Evolutionary conservation across 306 rosid genomes (phyloP).

Genomic region (Erythrophleum fordii): DNA sequence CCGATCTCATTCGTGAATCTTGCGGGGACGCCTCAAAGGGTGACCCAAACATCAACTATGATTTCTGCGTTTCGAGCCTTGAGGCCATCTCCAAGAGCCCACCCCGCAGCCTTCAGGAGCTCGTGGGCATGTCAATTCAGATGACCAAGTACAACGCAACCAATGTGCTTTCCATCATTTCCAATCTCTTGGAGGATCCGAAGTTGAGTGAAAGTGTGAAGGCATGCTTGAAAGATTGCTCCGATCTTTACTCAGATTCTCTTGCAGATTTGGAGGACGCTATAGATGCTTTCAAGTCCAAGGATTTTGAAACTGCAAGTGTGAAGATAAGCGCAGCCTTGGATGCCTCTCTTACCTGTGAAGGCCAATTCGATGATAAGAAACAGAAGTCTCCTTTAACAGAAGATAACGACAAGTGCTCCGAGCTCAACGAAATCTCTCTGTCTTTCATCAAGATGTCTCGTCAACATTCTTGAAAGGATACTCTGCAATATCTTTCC

Average conservation of each 20-base stretch:
- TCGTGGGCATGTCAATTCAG: conserved; percentile 43
- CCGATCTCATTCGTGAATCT: conserved; percentile 42
- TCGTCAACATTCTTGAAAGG: too few species aligned
- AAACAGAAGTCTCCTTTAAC: conserved; percentile 57
- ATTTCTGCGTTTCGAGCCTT: conserved; percentile 58
- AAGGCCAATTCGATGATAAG: conserved; percentile 66
- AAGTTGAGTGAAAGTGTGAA: conserved; percentile 18
- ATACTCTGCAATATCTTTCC: too few species aligned
- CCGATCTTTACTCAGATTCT: conserved; percentile 54
- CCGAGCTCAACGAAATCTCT: conserved; percentile 53
- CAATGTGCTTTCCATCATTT: conserved; percentile 42
- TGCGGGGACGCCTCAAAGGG: conserved; percentile 58
- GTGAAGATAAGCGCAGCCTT: conserved; percentile 39
- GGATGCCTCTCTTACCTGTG: conserved; percentile 65
- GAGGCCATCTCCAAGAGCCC: conserved; percentile 36
- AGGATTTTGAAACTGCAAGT: conserved; percentile 39
- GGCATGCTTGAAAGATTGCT: conserved; percentile 56
- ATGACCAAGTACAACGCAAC: conserved; percentile 59
- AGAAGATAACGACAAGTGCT: conserved; percentile 43
- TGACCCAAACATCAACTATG: conserved; percentile 57
- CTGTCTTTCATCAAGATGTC: conserved; percentile 53
- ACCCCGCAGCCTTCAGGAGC: conserved; percentile 42
- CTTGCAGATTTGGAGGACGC: conserved; percentile 44
- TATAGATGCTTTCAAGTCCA: conserved; percentile 44
- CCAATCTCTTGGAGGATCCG: conserved; percentile 40